Conservation (phyloP, 2,329 filamentous ascomycete genomes). For the Xylariomycetidae sp. region DNA sequence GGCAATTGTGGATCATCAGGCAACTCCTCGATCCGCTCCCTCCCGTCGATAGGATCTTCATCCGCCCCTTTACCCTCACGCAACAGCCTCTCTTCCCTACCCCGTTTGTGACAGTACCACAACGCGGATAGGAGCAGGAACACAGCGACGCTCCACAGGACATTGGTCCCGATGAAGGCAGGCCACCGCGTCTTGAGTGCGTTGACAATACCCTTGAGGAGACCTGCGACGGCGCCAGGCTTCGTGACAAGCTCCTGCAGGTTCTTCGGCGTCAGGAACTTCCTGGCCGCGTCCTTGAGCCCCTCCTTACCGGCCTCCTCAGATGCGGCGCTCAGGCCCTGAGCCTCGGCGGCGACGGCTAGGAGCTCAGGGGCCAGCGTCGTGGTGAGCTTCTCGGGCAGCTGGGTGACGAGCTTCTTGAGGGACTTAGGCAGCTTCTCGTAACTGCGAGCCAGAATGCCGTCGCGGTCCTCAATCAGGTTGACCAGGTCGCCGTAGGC, state of each 20-base stretch:
- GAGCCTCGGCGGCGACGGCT: constrained; percentile 72
- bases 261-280: constrained; percentile 65
- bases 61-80: constrained; percentile 39
- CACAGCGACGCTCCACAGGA: constrained; percentile 82
- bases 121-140: constrained; percentile 89
- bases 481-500: constrained; percentile 81
- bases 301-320: constrained; percentile 34
- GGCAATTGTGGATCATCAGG: constrained; percentile 43
- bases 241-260: constrained; percentile 78
- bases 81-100: constrained; percentile 76
- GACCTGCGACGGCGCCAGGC: constrained; percentile 76
- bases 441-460: constrained; percentile 54
- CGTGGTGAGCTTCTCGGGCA: constrained; percentile 77
- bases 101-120: constrained; percentile 98
- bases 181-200: constrained; percentile 86
- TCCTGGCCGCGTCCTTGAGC: constrained; percentile 56
- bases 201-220: constrained; percentile 86
- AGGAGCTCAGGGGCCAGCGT: constrained; percentile 76
- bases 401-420: constrained; percentile 78
- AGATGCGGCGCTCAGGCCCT: constrained; percentile 51
- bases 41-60: constrained; percentile 36
- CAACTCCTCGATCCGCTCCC: constrained; percentile 43
- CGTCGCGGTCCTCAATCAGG: constrained; percentile 58
- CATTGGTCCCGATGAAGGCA: constrained; percentile 84
- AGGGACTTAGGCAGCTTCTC: constrained; percentile 71